phyloP scores from a whole-genome alignment of 2,329 filamentous ascomycete genomes.

The Sphaerulina vaccinii region DNA sequence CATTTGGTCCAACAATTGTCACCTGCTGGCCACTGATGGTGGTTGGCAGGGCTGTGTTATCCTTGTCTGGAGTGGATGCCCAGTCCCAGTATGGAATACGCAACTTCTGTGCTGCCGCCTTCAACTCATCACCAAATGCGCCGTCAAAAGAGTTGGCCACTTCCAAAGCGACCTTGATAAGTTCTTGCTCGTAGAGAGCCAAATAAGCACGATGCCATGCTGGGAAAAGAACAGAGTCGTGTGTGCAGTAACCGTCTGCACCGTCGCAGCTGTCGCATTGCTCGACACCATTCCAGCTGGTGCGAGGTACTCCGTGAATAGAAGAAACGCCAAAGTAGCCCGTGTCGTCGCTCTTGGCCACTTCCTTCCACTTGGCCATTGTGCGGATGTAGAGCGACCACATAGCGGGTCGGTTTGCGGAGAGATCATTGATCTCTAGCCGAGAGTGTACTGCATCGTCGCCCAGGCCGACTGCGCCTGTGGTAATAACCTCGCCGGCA shows the following conservation, averaged over 20 bases:
- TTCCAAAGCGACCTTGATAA: slow-evolving; percentile 31
- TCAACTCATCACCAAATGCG: slow-evolving; percentile 26
- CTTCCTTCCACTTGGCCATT: slow-evolving; percentile 20
- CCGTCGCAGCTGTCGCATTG: slow-evolving; percentile 31
- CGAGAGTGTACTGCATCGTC: slow-evolving; percentile 21
- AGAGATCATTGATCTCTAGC: slow-evolving; percentile 24
- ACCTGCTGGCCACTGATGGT: slow-evolving; percentile 28
- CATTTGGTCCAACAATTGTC: slow-evolving; percentile 30
- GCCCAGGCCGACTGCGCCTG: slow-evolving; percentile 23
- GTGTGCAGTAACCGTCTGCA: slow-evolving; percentile 38
- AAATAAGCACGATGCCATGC: slow-evolving; percentile 37
- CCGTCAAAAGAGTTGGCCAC: slow-evolving; percentile 30
- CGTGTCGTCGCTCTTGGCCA: slow-evolving; percentile 10
- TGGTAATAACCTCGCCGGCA: slow-evolving; percentile 19
- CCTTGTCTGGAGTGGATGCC: slow-evolving; percentile 26
- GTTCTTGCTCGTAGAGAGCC: slow-evolving; percentile 37
- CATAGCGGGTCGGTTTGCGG: slow-evolving; percentile 16
- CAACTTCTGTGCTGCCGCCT: slow-evolving; percentile 29
- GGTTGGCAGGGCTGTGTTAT: slow-evolving; percentile 27
- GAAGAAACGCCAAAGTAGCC: slow-evolving; percentile 21
- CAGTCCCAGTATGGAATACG: slow-evolving; percentile 34
- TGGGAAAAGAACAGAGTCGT: slow-evolving; percentile 38
- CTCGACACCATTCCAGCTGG: slow-evolving; percentile 32
- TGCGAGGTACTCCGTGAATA: slow-evolving; percentile 36
- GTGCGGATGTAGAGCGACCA: slow-evolving; percentile 27